Evolutionary conservation across 164 flowering plant genomes (phyloP).

Genomic region (Euptelea pleiosperma): DNA sequence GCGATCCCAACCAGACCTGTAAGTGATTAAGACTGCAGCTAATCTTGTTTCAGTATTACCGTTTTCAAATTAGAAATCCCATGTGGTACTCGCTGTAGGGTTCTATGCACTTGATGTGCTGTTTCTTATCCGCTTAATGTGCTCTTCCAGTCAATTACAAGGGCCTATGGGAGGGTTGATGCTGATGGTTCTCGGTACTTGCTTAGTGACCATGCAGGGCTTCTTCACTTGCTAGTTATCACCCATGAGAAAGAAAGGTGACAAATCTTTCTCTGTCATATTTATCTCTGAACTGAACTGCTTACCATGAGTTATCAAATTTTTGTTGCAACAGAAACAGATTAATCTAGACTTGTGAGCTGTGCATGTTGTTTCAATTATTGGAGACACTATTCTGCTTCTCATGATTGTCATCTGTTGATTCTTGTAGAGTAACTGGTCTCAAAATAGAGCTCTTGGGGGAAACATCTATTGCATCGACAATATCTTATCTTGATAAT

Average conservation of each 20-base stretch:
- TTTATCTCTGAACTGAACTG: not conserved
- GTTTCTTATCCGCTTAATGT: conserved; percentile 18
- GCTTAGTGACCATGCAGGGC: conserved; percentile 91
- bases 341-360: too few relatives aligned
- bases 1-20: conserved; percentile 95
- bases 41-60: too few relatives aligned
- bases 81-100: too few relatives aligned
- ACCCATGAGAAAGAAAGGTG: conserved; percentile 96
- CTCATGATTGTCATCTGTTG: conserved; percentile 6
- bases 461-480: conserved; percentile 92
- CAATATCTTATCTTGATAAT: conserved; percentile 93
- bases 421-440: conserved; percentile 74
- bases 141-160: conserved; percentile 70
- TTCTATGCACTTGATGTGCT: not conserved
- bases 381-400: not conserved
- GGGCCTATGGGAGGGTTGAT: conserved; percentile 95
- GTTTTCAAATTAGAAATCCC: too few relatives aligned
- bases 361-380: not conserved
- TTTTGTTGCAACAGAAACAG: not conserved
- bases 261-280: conserved; percentile 14
- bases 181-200: conserved; percentile 96
- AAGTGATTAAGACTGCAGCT: conserved; percentile 20
- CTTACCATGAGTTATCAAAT: not conserved
- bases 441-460: conserved; percentile 95
- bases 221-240: conserved; percentile 89